phyloP scores from a whole-genome alignment of 148 eudicot species.

The Heliosperma pusillum region DNA sequence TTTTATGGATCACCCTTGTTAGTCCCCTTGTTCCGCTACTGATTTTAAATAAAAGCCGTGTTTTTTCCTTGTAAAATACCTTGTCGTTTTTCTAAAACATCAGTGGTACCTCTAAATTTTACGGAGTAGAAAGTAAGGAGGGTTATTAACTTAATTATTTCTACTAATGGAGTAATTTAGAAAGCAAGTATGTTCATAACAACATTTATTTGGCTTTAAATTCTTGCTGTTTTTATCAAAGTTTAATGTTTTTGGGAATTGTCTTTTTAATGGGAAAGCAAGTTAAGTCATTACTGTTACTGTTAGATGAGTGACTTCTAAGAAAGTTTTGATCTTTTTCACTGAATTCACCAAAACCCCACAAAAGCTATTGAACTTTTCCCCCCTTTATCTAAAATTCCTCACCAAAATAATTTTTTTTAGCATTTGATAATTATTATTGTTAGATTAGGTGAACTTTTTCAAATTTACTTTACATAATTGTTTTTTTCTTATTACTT shows the following conservation, averaged over 20 bases:
- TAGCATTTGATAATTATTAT: neutral
- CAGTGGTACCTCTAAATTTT: too few species aligned
- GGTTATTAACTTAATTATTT: neutral
- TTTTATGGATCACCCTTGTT: too few species aligned
- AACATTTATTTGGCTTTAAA: neutral
- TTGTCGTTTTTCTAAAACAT: too few species aligned
- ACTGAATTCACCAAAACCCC: conserved; percentile 10
- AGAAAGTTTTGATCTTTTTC: conserved; percentile 24
- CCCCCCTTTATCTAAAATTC: conserved; percentile 4
- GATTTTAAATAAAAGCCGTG: too few species aligned
- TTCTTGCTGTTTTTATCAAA: neutral
- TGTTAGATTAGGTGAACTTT: neutral
- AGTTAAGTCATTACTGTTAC: neutral
- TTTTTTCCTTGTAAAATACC: too few species aligned
- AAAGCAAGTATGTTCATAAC: conserved; percentile 14
- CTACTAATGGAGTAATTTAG: conserved; percentile 26
- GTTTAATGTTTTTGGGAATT: neutral
- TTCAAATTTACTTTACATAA: neutral
- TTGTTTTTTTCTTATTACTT: neutral
- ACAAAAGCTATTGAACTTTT: conserved; percentile 8
- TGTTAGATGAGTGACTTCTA: conserved; percentile 34
- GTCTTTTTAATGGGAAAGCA: neutral
- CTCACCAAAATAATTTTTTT: neutral
- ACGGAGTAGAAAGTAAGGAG: too few species aligned
- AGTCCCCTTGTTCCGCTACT: too few species aligned